Conservation (phyloP, 495 filamentous ascomycete genomes). For the Venustampulla echinocandica region DNA sequence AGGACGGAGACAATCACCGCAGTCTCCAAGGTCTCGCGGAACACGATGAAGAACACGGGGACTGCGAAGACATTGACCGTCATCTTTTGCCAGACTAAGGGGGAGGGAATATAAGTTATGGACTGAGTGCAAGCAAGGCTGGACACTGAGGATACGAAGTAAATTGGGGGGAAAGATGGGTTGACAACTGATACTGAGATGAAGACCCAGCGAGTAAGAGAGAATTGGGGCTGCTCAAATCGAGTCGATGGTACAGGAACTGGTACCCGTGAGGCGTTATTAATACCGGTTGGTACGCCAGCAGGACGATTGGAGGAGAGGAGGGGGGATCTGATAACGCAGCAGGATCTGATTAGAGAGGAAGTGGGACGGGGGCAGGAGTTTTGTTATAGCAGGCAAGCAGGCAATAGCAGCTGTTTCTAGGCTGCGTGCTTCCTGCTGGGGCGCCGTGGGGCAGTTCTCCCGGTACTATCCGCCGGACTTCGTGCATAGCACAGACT, state of each 20-base stretch:
- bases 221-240: background rate
- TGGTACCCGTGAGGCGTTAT: background rate
- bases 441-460: background rate
- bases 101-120: background rate
- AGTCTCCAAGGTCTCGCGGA: conserved; percentile 76
- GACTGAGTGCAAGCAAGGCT: background rate
- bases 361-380: background rate
- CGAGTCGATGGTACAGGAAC: background rate
- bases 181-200: background rate
- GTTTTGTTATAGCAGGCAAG: background rate
- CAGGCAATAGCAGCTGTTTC: background rate
- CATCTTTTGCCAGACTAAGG: conserved; percentile 23
- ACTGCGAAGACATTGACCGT: conserved; percentile 54
- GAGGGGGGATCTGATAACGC: conserved; percentile 12
- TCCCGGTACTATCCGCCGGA: too few relatives aligned
- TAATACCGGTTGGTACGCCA: background rate
- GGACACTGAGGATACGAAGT: background rate
- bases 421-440: background rate
- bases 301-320: conserved; percentile 4
- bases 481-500: too few relatives aligned
- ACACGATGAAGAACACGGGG: conserved; percentile 77
- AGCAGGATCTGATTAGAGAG: conserved; percentile 13
- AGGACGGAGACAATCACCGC: conserved; percentile 76
- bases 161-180: background rate
- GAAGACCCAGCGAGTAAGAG: background rate